phyloP scores from a whole-genome alignment of 2,329 filamentous ascomycete genomes.

The Fusarium solani-melongenae region DNA sequence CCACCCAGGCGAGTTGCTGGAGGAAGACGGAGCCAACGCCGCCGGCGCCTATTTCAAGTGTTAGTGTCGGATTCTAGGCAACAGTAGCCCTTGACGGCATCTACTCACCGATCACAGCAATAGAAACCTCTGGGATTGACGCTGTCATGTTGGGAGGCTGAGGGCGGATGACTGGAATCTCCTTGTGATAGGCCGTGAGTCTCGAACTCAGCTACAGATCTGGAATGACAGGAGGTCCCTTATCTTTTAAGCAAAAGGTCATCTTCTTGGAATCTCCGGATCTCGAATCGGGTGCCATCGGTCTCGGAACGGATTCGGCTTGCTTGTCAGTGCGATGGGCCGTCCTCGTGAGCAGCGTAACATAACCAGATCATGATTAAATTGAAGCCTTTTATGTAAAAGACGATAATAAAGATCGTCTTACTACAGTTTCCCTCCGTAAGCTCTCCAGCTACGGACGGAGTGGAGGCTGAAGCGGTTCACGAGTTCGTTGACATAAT shows the following conservation, averaged over 20 bases:
- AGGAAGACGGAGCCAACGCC: slow-evolving; percentile 95
- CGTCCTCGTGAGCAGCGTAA: background rate
- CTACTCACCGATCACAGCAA: slow-evolving; percentile 63
- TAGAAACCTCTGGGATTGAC: slow-evolving; percentile 51
- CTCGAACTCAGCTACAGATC: background rate
- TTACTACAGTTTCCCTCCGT: background rate
- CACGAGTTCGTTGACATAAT: background rate
- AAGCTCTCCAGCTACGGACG: background rate
- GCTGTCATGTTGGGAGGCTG: background rate
- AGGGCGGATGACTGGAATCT: background rate
- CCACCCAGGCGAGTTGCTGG: slow-evolving; percentile 78
- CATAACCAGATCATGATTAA: background rate
- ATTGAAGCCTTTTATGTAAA: background rate
- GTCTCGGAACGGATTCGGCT: background rate
- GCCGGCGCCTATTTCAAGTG: slow-evolving; percentile 75
- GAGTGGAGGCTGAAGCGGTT: background rate
- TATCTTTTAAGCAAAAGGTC: background rate
- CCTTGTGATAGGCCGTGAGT: background rate
- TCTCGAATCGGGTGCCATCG: background rate
- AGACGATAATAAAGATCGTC: fast-evolving
- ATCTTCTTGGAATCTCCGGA: background rate
- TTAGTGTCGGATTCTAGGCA: slow-evolving; percentile 14
- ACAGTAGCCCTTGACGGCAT: background rate
- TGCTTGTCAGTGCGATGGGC: background rate
- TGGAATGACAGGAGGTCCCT: background rate